Evolutionary conservation across 2,329 filamentous ascomycete species (phyloP).

Genomic region (Lachnellula arida): DNA sequence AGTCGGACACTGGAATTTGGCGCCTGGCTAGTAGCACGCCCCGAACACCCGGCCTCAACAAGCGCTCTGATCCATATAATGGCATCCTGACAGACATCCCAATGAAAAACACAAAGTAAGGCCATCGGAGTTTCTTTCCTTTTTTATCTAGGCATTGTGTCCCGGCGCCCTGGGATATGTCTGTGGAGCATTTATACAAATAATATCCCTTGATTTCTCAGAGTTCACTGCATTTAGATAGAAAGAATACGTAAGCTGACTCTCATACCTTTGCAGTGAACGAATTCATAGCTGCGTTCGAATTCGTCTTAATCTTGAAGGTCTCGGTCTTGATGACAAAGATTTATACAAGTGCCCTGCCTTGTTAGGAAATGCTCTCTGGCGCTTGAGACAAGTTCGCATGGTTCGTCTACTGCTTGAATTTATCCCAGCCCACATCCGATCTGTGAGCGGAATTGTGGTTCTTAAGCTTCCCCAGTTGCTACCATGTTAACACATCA

Average conservation of each 20-base stretch:
- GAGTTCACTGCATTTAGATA: too few relatives aligned
- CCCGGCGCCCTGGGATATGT: too few relatives aligned
- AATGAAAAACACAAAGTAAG: slow-evolving; percentile 32
- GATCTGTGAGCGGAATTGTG: too few relatives aligned
- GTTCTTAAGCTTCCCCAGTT: too few relatives aligned
- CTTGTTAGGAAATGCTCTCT: slow-evolving; percentile 25
- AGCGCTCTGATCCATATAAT: slow-evolving; percentile 35
- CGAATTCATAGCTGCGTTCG: slow-evolving; percentile 34
- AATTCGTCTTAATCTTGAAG: slow-evolving; percentile 32
- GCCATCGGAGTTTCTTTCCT: too few relatives aligned
- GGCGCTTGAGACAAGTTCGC: slow-evolving; percentile 21
- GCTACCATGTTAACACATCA: too few relatives aligned
- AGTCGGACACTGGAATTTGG: slow-evolving; percentile 32
- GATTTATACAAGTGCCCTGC: slow-evolving; percentile 43
- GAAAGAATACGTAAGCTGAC: too few relatives aligned
- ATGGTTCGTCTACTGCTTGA: neutral
- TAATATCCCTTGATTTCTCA: too few relatives aligned
- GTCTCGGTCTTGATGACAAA: slow-evolving; percentile 34
- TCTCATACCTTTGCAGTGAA: slow-evolving; percentile 21
- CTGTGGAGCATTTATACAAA: too few relatives aligned
- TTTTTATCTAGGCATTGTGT: too few relatives aligned
- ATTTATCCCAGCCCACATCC: too few relatives aligned
- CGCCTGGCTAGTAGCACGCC: slow-evolving; percentile 40
- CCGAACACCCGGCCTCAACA: slow-evolving; percentile 35
- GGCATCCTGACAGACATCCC: slow-evolving; percentile 35